Conservation (phyloP, 2,329 filamentous ascomycete genomes). For the Orbilia ellipsospora region DNA sequence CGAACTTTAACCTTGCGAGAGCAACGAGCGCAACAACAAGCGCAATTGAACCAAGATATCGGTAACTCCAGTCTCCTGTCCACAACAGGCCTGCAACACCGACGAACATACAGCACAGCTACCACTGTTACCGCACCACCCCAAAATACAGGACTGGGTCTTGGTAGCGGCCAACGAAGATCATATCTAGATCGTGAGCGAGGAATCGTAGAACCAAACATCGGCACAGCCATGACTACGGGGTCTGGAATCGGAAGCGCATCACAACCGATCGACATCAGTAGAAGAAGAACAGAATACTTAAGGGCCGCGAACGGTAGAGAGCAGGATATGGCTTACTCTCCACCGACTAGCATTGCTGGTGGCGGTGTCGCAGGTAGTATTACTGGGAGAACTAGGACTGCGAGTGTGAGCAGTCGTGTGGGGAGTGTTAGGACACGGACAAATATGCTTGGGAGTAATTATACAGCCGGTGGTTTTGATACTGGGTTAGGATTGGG, state of each 20-base stretch:
- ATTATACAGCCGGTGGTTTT: slow-evolving; percentile 36
- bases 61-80: slow-evolving; percentile 24
- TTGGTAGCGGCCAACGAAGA: slow-evolving; percentile 21
- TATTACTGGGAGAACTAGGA: slow-evolving; percentile 17
- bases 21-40: slow-evolving; percentile 41
- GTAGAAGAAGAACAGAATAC: slow-evolving; percentile 40
- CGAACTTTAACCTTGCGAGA: slow-evolving; percentile 41
- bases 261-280: slow-evolving; percentile 46
- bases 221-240: slow-evolving; percentile 42
- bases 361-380: slow-evolving; percentile 11
- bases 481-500: slow-evolving; percentile 40
- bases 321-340: slow-evolving; percentile 44
- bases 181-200: slow-evolving; percentile 46
- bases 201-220: slow-evolving; percentile 28
- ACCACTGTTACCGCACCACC: slow-evolving; percentile 29
- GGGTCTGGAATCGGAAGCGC: slow-evolving; percentile 32
- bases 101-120: slow-evolving; percentile 45
- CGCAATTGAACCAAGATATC: slow-evolving; percentile 23
- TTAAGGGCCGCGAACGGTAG: slow-evolving; percentile 33
- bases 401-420: slow-evolving; percentile 42
- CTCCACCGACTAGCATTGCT: slow-evolving; percentile 32
- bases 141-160: slow-evolving; percentile 23
- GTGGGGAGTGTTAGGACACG: slow-evolving; percentile 40
- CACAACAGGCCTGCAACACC: slow-evolving; percentile 31
- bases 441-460: slow-evolving; percentile 44